Conservation (phyloP, 1,284 basidiomycete species). For the Melampsora larici-populina region DNA sequence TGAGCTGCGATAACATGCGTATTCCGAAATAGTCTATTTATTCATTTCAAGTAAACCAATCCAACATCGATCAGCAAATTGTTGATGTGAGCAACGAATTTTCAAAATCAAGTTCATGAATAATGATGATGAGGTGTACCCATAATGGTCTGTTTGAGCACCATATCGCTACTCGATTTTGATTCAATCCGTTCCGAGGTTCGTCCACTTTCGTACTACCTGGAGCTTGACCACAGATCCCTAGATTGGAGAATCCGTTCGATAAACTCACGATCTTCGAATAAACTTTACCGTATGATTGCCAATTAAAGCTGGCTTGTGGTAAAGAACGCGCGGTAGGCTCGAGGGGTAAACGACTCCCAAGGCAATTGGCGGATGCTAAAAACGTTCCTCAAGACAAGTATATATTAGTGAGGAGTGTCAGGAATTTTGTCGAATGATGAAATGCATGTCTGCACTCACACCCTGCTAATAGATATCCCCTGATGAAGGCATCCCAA, state of each 20-base stretch:
- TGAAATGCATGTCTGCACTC: background rate
- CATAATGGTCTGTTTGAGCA: conserved; percentile 23
- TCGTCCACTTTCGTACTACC: background rate
- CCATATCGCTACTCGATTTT: conserved; percentile 30
- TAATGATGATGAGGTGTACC: conserved; percentile 22
- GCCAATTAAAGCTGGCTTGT: conserved; percentile 19
- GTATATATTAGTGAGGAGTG: too few relatives aligned
- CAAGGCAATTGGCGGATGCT: conserved; percentile 21
- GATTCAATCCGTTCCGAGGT: background rate
- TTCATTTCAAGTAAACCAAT: too few relatives aligned
- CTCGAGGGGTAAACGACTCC: conserved; percentile 6
- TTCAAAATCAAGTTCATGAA: background rate
- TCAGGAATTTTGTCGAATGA: background rate
- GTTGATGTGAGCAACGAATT: background rate
- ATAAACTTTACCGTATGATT: conserved; percentile 31
- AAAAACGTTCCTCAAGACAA: background rate
- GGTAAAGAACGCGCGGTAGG: background rate
- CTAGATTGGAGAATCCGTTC: conserved; percentile 11
- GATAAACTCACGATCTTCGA: conserved; percentile 18
- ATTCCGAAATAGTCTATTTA: conserved; percentile 28
- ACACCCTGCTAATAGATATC: conserved; percentile 32
- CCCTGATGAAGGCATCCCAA: conserved; percentile 36
- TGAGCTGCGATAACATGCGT: conserved; percentile 35
- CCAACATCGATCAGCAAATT: background rate
- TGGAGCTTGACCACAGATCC: background rate